Conservation (phyloP, 140 eudicot species). For the Senecio squalidus region DNA sequence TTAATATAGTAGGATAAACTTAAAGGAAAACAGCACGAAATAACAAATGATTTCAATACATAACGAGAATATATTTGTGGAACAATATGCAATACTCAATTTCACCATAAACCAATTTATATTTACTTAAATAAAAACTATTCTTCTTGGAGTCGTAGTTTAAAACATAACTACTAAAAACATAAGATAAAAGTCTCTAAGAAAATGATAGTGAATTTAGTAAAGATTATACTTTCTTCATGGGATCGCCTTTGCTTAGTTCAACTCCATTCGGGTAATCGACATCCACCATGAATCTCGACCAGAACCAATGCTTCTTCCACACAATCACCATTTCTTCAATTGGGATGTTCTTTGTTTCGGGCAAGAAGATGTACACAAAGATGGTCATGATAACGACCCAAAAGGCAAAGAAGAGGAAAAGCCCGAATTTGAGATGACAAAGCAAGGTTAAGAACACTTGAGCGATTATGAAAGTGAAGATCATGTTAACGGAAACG, state of each 20-base stretch:
- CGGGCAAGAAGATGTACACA: constrained; percentile 71
- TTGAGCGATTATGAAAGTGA: constrained; percentile 73
- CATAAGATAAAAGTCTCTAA: constrained; percentile 17
- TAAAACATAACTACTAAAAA: constrained; percentile 14
- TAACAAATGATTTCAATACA: not conserved
- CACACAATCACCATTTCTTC: constrained; percentile 82
- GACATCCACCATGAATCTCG: constrained; percentile 41
- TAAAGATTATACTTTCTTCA: constrained; percentile 28
- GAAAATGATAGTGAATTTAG: not conserved
- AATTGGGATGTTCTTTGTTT: constrained; percentile 78
- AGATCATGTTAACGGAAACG: constrained; percentile 74
- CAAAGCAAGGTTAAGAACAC: constrained; percentile 68
- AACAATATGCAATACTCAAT: constrained; percentile 3
- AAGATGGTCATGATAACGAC: constrained; percentile 63
- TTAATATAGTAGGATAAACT: too few relatives aligned
- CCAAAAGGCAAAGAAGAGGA: constrained; percentile 70
- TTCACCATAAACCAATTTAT: constrained; percentile 15
- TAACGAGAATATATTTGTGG: not conserved
- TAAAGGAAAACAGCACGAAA: too few relatives aligned
- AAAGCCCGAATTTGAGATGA: constrained; percentile 73
- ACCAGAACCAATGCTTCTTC: constrained; percentile 81
- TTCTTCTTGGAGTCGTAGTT: not conserved
- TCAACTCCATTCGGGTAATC: constrained; percentile 44
- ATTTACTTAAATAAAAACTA: constrained; percentile 17
- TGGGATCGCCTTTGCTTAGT: constrained; percentile 35